A percentile compares a stretch with the other conserved stretches of the same genome.
Conservation (phyloP, 2,329 filamentous ascomycete species). For the Ampelomyces quisqualis region DNA sequence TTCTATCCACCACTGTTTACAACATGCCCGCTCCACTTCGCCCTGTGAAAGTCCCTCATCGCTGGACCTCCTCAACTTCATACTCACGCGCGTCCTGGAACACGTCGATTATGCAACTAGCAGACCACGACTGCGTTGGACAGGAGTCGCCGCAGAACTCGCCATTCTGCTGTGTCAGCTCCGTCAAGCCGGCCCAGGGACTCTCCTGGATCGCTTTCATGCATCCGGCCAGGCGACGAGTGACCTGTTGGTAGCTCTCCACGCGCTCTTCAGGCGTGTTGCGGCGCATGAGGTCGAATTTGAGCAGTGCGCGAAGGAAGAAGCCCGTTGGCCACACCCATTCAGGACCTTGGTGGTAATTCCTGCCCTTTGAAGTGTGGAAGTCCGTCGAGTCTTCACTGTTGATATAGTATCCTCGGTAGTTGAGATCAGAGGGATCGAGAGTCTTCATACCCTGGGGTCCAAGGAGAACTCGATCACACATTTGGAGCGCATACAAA, state of each 20-base stretch:
- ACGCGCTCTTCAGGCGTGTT: constrained; percentile 66
- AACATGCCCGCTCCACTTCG: background rate
- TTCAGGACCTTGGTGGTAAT: constrained; percentile 97
- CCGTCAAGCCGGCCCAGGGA: constrained; percentile 86
- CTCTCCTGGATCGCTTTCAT: constrained; percentile 79
- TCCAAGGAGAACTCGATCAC: constrained; percentile 76
- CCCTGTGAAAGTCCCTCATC: background rate
- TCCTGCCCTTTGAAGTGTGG: constrained; percentile 86
- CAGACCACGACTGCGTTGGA: constrained; percentile 95
- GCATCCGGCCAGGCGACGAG: constrained; percentile 75
- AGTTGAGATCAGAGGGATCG: constrained; percentile 88
- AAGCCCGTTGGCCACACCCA: constrained; percentile 98
- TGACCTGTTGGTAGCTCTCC: constrained; percentile 94
- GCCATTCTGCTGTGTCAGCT: constrained; percentile 89
- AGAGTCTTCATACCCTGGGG: constrained; percentile 95
- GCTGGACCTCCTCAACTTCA: constrained; percentile 22
- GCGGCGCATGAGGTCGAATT: constrained; percentile 80
- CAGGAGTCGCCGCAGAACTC: constrained; percentile 86
- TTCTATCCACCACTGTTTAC: constrained; percentile 2
- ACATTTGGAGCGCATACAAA: constrained; percentile 73
- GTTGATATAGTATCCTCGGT: constrained; percentile 92
- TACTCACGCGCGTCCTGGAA: constrained; percentile 77
- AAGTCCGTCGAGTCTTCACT: constrained; percentile 91
- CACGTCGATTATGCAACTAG: constrained; percentile 88
- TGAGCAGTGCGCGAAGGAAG: constrained; percentile 86